phyloP scores from a whole-genome alignment of 345 rosid genomes.

The Noccaea bulbosa region DNA sequence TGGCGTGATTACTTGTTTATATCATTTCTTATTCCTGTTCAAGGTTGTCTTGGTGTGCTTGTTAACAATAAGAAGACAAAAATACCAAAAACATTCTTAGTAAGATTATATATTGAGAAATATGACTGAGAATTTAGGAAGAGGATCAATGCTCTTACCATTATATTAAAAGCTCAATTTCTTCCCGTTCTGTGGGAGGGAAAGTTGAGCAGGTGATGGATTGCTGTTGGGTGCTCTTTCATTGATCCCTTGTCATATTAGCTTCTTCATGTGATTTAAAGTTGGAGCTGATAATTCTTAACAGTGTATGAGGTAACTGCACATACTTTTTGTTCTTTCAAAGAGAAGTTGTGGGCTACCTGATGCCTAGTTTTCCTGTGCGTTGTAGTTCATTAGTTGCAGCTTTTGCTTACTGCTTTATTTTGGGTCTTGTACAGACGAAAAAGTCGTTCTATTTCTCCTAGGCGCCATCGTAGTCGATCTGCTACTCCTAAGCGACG shows the following conservation, averaged over 20 bases:
- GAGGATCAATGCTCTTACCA: conserved; percentile 49
- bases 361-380: conserved; percentile 41
- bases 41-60: neutral
- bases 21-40: neutral
- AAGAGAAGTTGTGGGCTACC: conserved; percentile 49
- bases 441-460: conserved; percentile 85
- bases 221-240: conserved; percentile 72
- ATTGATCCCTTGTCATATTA: conserved; percentile 81
- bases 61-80: neutral
- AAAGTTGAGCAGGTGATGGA: conserved; percentile 82
- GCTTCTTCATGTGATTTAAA: conserved; percentile 92
- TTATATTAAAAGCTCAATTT: conserved; percentile 49
- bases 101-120: conserved; percentile 30
- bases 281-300: conserved; percentile 88
- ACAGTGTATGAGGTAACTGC: conserved; percentile 96
- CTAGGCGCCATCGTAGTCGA: conserved; percentile 63
- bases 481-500: conserved; percentile 79
- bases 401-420: conserved; percentile 51
- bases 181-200: conserved; percentile 58
- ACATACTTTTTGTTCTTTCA: conserved; percentile 51
- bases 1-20: neutral
- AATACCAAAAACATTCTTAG: neutral
- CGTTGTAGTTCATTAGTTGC: conserved; percentile 34
- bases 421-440: conserved; percentile 61
- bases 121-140: conserved; percentile 41